phyloP scores from a whole-genome alignment of 2,329 filamentous ascomycete species.

The Thielaviopsis euricoi region DNA sequence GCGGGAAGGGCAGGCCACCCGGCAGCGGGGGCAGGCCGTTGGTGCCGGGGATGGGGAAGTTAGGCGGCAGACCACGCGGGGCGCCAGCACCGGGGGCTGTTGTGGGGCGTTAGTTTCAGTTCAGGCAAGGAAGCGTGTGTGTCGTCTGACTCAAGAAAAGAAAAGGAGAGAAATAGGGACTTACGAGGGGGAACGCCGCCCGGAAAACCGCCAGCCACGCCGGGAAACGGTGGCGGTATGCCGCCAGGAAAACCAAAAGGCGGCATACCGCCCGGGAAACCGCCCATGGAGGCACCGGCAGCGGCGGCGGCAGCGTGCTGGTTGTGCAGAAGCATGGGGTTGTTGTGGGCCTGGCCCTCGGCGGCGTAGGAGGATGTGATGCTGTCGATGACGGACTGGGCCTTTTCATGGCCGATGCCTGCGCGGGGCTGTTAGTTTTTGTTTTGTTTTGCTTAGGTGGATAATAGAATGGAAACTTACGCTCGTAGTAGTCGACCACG shows the following conservation, averaged over 20 bases:
- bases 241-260: constrained; percentile 14
- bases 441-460: too few species aligned
- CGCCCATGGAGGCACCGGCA: too few species aligned
- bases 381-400: constrained; percentile 93
- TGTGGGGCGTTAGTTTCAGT: background rate
- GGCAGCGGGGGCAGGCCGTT: constrained; percentile 24
- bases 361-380: constrained; percentile 93
- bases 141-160: background rate
- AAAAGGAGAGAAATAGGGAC: constrained; percentile 16
- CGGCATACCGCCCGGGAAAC: background rate
- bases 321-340: constrained; percentile 64
- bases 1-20: constrained; percentile 28
- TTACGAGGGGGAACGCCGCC: constrained; percentile 28
- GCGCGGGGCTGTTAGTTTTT: constrained; percentile 3
- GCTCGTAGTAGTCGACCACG: constrained; percentile 96
- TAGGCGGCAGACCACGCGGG: constrained; percentile 32
- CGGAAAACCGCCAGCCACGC: too few species aligned
- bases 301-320: constrained; percentile 36
- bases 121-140: background rate
- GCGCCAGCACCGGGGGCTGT: constrained; percentile 36
- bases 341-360: constrained; percentile 74
- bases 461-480: constrained; percentile 29
- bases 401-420: constrained; percentile 98
- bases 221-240: too few species aligned
- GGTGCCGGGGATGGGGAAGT: constrained; percentile 26